phyloP scores from a whole-genome alignment of 1,284 basidiomycete species.

The Sporisorium sorghi region DNA sequence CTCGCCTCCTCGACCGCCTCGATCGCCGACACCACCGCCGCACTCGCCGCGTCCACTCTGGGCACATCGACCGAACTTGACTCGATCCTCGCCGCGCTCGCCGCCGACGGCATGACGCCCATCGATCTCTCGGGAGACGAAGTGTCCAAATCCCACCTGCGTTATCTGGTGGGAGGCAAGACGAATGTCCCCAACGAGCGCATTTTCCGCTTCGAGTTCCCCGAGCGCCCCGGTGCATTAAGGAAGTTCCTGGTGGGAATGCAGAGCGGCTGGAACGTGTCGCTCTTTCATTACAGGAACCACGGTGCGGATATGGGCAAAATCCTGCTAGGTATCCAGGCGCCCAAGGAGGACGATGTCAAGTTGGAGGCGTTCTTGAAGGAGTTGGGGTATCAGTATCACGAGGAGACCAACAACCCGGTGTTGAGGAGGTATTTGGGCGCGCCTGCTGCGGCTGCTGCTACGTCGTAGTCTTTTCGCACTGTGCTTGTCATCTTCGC shows the following conservation, averaged over 20 bases:
- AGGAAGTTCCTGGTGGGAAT: conserved; percentile 80
- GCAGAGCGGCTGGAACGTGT: conserved; percentile 90
- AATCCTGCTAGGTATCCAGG: conserved; percentile 87
- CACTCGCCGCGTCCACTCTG: conserved; percentile 14
- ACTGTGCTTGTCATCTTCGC: neutral
- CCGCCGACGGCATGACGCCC: conserved; percentile 79
- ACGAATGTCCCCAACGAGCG: conserved; percentile 81
- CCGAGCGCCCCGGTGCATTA: conserved; percentile 91
- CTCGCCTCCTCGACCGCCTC: neutral
- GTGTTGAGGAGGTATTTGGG: conserved; percentile 83
- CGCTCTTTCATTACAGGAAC: conserved; percentile 96
- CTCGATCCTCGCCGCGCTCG: conserved; percentile 72
- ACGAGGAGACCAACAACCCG: conserved; percentile 91
- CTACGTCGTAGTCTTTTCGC: neutral
- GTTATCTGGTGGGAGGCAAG: conserved; percentile 86
- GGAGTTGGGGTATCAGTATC: conserved; percentile 83
- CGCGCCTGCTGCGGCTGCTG: neutral
- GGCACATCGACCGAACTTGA: conserved; percentile 42
- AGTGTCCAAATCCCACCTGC: conserved; percentile 90
- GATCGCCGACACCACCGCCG: conserved; percentile 5
- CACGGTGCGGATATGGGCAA: conserved; percentile 77
- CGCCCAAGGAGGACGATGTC: conserved; percentile 74
- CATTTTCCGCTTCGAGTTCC: conserved; percentile 95
- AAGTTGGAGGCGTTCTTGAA: conserved; percentile 81
- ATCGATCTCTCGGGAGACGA: conserved; percentile 94